Evolutionary conservation across 345 rosid genomes (phyloP).

Genomic region (Melaleuca quinquenervia): DNA sequence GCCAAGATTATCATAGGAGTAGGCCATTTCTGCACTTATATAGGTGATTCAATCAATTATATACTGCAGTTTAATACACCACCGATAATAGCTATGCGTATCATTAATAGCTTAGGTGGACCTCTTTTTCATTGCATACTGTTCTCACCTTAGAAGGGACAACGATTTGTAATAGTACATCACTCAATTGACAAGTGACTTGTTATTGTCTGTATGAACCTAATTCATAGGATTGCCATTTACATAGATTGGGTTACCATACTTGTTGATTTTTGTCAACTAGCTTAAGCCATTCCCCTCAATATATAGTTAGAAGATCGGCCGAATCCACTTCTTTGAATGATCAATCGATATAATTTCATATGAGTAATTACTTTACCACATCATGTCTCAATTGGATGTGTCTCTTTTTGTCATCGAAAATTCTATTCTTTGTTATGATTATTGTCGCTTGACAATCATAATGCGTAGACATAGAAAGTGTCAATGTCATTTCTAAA

Average conservation of each 20-base stretch:
- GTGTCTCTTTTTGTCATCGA: background rate
- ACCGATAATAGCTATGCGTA: background rate
- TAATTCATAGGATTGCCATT: background rate
- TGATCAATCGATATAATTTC: too few species aligned
- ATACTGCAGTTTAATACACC: background rate
- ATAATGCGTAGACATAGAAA: fast-evolving
- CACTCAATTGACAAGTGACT: background rate
- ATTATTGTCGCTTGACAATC: fast-evolving
- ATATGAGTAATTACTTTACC: too few species aligned
- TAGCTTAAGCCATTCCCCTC: background rate
- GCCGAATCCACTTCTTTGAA: too few species aligned
- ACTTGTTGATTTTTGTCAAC: background rate
- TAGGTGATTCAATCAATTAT: too few species aligned
- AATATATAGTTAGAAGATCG: fast-evolving
- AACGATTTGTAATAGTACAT: background rate
- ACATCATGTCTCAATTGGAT: too few species aligned
- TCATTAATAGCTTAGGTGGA: background rate
- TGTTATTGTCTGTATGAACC: too few species aligned
- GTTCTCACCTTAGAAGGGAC: fast-evolving
- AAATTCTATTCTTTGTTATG: fast-evolving
- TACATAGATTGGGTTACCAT: background rate
- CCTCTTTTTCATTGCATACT: background rate
- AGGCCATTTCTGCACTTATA: background rate
- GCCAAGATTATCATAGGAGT: background rate
- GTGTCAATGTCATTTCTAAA: fast-evolving